Conservation (phyloP, 208 protist species). For the Leishmania mexicana region DNA sequence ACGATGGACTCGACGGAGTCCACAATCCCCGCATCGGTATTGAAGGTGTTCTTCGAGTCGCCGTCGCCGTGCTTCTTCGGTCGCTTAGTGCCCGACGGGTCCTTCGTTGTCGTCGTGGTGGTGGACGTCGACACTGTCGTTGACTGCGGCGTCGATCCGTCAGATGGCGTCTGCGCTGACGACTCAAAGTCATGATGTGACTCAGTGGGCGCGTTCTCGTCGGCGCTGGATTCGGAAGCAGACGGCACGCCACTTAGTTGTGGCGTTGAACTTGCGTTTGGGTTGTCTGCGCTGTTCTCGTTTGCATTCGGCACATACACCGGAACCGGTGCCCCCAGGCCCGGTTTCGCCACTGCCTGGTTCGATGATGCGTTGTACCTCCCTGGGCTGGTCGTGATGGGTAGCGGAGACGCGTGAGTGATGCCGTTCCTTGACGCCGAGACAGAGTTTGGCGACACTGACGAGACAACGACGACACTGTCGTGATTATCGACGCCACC, state of each 20-base stretch:
- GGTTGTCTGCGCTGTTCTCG: background rate
- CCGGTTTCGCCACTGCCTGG: background rate
- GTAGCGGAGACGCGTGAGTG: background rate
- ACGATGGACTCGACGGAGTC: background rate
- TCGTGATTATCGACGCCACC: background rate
- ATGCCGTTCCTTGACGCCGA: background rate
- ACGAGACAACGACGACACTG: background rate
- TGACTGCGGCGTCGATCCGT: background rate
- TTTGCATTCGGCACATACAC: background rate
- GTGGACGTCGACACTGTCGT: background rate
- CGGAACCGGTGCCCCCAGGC: background rate
- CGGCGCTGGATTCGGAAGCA: background rate
- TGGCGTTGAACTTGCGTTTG: too few relatives aligned
- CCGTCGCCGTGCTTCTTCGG: background rate
- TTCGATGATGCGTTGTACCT: background rate
- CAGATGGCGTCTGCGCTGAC: background rate
- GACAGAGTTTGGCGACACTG: background rate
- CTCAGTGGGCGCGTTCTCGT: background rate
- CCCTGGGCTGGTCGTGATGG: background rate
- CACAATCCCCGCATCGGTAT: background rate
- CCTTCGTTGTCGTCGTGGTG: conserved; percentile 7
- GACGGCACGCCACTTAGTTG: background rate
- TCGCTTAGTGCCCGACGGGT: conserved; percentile 2
- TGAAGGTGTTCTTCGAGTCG: background rate
- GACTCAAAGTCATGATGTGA: background rate